Base-by-base conservation (phyloP, 148 eudicot species). In the Vaccinium myrtillus region DNA sequence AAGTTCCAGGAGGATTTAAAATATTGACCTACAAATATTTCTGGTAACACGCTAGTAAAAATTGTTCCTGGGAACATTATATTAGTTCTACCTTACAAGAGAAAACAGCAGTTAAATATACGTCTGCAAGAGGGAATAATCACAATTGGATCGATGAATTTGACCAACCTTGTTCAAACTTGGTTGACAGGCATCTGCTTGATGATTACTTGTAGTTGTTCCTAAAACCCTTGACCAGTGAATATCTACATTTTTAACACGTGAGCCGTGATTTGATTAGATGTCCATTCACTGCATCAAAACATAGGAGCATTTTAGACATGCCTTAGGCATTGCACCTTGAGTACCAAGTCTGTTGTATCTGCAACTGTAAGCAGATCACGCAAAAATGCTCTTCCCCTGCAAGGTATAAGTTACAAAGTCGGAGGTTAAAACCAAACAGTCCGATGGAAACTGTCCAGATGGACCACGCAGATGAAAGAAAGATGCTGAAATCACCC, bases 151-250 rank as follows among this genome's bases (percentile, higher is more conserved):
- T 71, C 51, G 48, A 80, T 21, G 55, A 65, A 81, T 63, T 27
- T 39, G 79, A 76, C 83, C 83, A 63, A 81, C 55, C 71, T 81
- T 39, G 16, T 81, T 59, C 67, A 81, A 32, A 48, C 83, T 81
- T 39, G 15, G 55, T 81, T 46, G 83, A 61, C 32, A 80, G 73
- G 50, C 50, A 63, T 81, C 55, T 81, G 56, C 75, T 81, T 67
- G 75, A 67, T 19, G 83, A 65, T 65, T 81, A 67, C 55, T 54
- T 49, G 75, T 49, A 67, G 43, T 36, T 49, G 56, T 46, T 16
- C 56, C 75, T 81, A 48, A 8, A 25, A 55, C 23, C 75, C 75
- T 63, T 59, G 73, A 61, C 13, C 73, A 59, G 30, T 48, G 55
- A 63, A 61, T 63, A 65, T 65, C 32, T 2, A 63, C 55, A 8